Base-by-base conservation (phyloP, 2,329 filamentous ascomycete genomes). In the Colletotrichum sp. region DNA sequence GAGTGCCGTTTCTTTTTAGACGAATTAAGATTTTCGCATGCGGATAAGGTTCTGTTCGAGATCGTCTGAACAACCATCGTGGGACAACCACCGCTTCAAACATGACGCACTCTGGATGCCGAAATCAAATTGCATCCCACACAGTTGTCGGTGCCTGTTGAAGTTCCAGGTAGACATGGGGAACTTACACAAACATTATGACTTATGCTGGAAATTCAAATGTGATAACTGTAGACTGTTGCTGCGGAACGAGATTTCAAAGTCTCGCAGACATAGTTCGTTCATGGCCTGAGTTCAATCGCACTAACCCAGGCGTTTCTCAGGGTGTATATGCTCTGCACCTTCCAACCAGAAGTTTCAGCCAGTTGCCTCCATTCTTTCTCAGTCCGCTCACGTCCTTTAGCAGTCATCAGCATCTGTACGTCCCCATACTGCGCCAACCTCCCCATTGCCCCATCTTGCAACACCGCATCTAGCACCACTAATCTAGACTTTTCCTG, bases 401-500 rank as follows among this genome's bases (percentile, higher is more conserved):
- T 79, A 15, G 76, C 77, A 3, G 80, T 79, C 71, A 84, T 79
- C 85, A 87, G 85, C 85, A 87, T 87, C 64, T 83, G 85, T 21
- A 88, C 78, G 76, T 88, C 86, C 2, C 80, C 86, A 70, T 86
- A 87, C 34, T 82, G 69, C 7, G 80, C 80, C 16, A 88, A 76
- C 9, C 84, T 74, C 2, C 77, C 77, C 10, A 71, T 81, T 7
- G 80, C 78, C 0, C 83, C 81, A 65, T 84, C 81, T 2, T 66
- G 57, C 26, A 87, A 77, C 2, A 87, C 76, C 0, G 84, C 82
- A 72, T 88, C 85, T 5, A 87, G 55, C 6, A 87, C 78, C 4
- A 88, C 76, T 10, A 88, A 73, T 3, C 86, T 79, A 52, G 80
- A 81, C 10, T 73, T 73, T 0, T 78, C 77, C 1, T 77, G 75